These are phyloP conservation scores for Asterochloris sp. DNA, from an alignment of 139 green algal species.

Conservation along the genomic window DNA sequence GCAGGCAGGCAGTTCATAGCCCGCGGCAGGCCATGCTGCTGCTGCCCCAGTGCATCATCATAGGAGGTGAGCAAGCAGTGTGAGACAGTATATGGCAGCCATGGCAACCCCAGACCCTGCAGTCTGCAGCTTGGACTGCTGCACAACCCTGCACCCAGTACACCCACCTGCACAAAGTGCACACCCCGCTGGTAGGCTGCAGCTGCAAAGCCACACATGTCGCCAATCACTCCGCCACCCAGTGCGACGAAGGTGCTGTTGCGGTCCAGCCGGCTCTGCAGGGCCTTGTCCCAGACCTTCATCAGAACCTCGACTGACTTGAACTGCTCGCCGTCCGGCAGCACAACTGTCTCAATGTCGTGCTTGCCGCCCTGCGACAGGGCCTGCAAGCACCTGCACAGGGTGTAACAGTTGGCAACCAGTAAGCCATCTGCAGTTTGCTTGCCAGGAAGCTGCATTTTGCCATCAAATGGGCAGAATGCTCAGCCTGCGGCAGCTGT, in stretches of 20 bases:
- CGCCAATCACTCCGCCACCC: slow-evolving; percentile 94
- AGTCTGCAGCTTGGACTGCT: not conserved
- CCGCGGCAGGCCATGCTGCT: too few species aligned
- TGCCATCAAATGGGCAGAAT: not conserved
- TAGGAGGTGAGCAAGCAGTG: not conserved
- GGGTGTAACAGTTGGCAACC: not conserved
- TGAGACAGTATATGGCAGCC: not conserved
- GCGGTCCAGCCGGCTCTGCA: slow-evolving; percentile 83
- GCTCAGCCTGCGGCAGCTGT: not conserved
- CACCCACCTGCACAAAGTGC: slow-evolving; percentile 88
- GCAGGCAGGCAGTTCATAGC: too few species aligned
- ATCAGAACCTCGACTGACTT: slow-evolving; percentile 87
- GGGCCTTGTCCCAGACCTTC: slow-evolving; percentile 69
- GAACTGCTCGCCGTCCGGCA: slow-evolving; percentile 94
- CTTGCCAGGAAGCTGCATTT: not conserved
- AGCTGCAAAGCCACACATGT: slow-evolving; percentile 98
- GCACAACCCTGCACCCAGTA: not conserved
- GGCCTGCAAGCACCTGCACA: slow-evolving; percentile 36
- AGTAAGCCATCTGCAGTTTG: not conserved
- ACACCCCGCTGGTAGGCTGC: slow-evolving; percentile 94
- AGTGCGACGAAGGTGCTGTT: slow-evolving; percentile 92
- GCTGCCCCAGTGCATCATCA: not conserved
- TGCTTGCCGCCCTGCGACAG: slow-evolving; percentile 31
- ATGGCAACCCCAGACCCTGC: not conserved
- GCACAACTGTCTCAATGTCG: slow-evolving; percentile 64